A percentile compares a stretch with the other conserved stretches of the same genome.
Conservation (phyloP, 2,329 filamentous ascomycete species). For the Piedraia hortae region DNA sequence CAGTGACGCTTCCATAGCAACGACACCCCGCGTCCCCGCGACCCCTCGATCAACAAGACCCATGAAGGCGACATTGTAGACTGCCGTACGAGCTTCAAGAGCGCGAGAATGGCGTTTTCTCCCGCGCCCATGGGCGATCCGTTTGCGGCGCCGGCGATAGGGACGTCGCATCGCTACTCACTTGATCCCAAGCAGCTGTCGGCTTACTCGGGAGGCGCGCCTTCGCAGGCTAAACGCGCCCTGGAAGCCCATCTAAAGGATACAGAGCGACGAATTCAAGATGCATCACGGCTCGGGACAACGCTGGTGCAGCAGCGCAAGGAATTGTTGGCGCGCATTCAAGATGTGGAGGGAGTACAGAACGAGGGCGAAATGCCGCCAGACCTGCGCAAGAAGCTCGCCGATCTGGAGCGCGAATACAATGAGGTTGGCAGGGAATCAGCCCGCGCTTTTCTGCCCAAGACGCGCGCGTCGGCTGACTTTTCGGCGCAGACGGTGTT, state of each 20-base stretch:
- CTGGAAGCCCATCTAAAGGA: slow-evolving; percentile 79
- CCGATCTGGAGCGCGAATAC: slow-evolving; percentile 79
- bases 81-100: no score
- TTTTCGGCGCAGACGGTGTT: slow-evolving; percentile 22
- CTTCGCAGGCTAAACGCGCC: slow-evolving; percentile 63
- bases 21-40: no score
- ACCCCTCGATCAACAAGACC: no score
- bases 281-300: slow-evolving; percentile 69
- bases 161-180: slow-evolving; percentile 44
- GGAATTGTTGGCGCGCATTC: slow-evolving; percentile 53
- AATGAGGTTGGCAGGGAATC: slow-evolving; percentile 80
- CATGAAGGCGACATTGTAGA: no score
- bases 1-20: no score
- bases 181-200: slow-evolving; percentile 57
- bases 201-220: slow-evolving; percentile 48
- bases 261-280: slow-evolving; percentile 71
- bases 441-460: slow-evolving; percentile 67
- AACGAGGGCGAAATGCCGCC: slow-evolving; percentile 40
- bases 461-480: slow-evolving; percentile 16
- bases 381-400: slow-evolving; percentile 56
- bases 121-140: slow-evolving; percentile 18
- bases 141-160: slow-evolving; percentile 15
- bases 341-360: slow-evolving; percentile 53
- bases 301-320: slow-evolving; percentile 67
- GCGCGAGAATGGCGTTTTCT: no score